Evolutionary conservation across 2,329 filamentous ascomycete species (phyloP).

Genomic region (Pseudogymnoascus pannorum): DNA sequence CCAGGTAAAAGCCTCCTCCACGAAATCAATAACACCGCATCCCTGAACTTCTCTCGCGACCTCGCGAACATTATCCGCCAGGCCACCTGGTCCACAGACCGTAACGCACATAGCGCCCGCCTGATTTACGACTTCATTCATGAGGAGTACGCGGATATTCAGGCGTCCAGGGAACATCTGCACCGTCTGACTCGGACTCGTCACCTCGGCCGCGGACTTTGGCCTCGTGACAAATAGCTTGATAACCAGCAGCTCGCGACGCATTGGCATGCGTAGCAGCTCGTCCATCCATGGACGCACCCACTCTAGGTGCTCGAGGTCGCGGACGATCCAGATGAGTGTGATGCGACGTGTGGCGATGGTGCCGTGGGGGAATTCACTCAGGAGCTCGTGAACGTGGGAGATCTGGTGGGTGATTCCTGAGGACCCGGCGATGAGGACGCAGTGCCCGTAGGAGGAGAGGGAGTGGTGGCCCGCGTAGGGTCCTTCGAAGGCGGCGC

Average conservation of each 20-base stretch:
- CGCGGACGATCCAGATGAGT: slow-evolving; percentile 88
- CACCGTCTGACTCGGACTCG: slow-evolving; percentile 69
- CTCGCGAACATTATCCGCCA: slow-evolving; percentile 68
- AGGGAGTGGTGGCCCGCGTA: slow-evolving; percentile 80
- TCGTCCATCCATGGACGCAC: slow-evolving; percentile 76
- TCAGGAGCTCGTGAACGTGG: slow-evolving; percentile 70
- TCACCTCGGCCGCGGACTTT: slow-evolving; percentile 72
- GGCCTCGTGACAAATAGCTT: slow-evolving; percentile 87
- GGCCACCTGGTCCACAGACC: slow-evolving; percentile 66
- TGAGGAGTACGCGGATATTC: slow-evolving; percentile 70
- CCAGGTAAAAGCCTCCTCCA: slow-evolving; percentile 67
- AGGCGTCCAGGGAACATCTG: slow-evolving; percentile 90
- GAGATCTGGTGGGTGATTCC: slow-evolving; percentile 94
- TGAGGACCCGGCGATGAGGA: slow-evolving; percentile 86
- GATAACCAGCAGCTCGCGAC: slow-evolving; percentile 76
- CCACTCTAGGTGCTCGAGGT: slow-evolving; percentile 86
- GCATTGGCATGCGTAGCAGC: slow-evolving; percentile 69
- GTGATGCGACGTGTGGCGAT: slow-evolving; percentile 75
- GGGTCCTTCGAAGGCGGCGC: slow-evolving; percentile 79
- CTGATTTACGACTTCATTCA: slow-evolving; percentile 74
- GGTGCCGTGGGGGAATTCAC: slow-evolving; percentile 60
- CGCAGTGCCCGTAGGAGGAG: slow-evolving; percentile 83
- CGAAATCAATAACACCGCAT: slow-evolving; percentile 58
- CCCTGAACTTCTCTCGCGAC: slow-evolving; percentile 60
- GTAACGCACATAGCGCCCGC: slow-evolving; percentile 84